Conservation (phyloP, 495 filamentous ascomycete species). For the Aspergillus funiculosus region DNA sequence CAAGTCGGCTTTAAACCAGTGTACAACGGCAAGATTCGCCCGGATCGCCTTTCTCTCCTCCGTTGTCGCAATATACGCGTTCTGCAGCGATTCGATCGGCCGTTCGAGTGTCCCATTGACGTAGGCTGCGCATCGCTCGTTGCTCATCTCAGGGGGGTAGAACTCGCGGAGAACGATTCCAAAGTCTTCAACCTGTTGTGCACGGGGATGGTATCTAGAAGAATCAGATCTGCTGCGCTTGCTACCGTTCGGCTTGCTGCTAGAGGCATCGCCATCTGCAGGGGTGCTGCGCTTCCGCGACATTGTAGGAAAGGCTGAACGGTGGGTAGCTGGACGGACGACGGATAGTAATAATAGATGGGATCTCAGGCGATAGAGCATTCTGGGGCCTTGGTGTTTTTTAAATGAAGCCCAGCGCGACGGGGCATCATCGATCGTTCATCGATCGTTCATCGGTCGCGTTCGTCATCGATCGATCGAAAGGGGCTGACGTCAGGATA, state of each 20-base stretch:
- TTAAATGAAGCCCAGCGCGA: no score
- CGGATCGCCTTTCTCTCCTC: slow-evolving; percentile 37
- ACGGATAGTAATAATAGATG: neutral
- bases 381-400: neutral
- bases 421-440: no score
- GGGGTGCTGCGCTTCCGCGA: no score
- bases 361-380: neutral
- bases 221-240: no score
- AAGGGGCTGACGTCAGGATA: no score
- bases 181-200: slow-evolving; percentile 52
- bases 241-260: no score
- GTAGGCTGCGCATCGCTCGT: slow-evolving; percentile 66
- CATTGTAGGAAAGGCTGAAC: no score
- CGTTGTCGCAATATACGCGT: slow-evolving; percentile 49
- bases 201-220: slow-evolving; percentile 31
- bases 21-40: slow-evolving; percentile 62
- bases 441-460: no score
- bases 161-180: slow-evolving; percentile 71
- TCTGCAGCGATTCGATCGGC: slow-evolving; percentile 59
- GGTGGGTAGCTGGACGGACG: no score
- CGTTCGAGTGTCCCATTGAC: slow-evolving; percentile 57
- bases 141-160: slow-evolving; percentile 82
- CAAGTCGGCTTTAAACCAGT: slow-evolving; percentile 90
- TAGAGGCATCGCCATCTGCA: no score
- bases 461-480: no score